Evolutionary conservation across 345 rosid species (phyloP).

Genomic region (Ricinus communis): DNA sequence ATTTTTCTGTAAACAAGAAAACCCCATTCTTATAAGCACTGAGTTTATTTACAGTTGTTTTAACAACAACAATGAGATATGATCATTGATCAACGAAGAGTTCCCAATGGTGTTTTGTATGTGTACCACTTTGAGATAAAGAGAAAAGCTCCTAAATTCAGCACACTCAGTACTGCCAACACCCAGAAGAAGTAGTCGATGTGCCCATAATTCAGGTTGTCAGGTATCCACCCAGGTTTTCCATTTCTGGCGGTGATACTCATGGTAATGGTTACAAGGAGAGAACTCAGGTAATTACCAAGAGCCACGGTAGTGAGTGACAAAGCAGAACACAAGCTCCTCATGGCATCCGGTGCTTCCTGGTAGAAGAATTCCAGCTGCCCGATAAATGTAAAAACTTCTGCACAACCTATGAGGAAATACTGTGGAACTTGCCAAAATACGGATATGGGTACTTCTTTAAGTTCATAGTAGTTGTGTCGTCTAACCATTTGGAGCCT

Average conservation of each 20-base stretch:
- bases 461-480: background rate
- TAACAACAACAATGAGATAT: too few relatives aligned
- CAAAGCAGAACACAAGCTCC: constrained; percentile 50
- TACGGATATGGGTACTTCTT: constrained; percentile 35
- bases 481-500: constrained; percentile 33
- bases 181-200: constrained; percentile 47
- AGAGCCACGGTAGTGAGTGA: constrained; percentile 30
- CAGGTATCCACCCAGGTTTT: constrained; percentile 9
- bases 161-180: constrained; percentile 31
- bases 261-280: constrained; percentile 32
- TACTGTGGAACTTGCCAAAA: constrained; percentile 59
- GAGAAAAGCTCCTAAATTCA: constrained; percentile 34
- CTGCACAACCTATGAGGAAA: constrained; percentile 50
- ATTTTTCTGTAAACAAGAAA: too few relatives aligned
- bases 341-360: constrained; percentile 55
- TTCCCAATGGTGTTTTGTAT: constrained; percentile 30
- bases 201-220: constrained; percentile 43
- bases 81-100: too few relatives aligned
- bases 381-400: constrained; percentile 48
- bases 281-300: constrained; percentile 41
- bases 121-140: constrained; percentile 43
- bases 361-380: constrained; percentile 53
- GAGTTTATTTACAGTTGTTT: too few relatives aligned
- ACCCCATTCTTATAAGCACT: too few relatives aligned
- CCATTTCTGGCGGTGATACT: constrained; percentile 28